Evolutionary conservation across 139 green algal genomes (phyloP).

Genomic region (Tetradesmus lagerheimii): DNA sequence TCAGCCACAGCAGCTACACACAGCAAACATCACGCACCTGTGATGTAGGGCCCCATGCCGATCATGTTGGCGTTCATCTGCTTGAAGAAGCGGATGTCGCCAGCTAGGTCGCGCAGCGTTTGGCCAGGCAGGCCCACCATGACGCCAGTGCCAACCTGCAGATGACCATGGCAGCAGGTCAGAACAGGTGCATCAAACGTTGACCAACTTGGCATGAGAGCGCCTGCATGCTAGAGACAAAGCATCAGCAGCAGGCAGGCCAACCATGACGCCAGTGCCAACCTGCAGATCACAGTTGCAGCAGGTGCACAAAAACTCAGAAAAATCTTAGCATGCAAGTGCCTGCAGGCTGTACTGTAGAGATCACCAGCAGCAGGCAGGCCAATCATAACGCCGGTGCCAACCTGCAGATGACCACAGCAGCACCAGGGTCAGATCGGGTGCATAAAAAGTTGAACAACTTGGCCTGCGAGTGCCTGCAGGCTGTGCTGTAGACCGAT

Average conservation of each 20-base stretch:
- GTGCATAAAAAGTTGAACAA: not conserved
- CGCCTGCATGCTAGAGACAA: no score
- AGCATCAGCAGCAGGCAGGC: no score
- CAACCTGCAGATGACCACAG: conserved; percentile 47
- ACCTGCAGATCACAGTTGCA: conserved; percentile 40
- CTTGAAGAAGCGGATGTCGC: conserved; percentile 75
- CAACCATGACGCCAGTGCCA: conserved; percentile 78
- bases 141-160: conserved; percentile 70
- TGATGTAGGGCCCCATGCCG: conserved; percentile 54
- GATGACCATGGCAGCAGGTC: not conserved
- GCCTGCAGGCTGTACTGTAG: no score
- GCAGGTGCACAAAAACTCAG: no score
- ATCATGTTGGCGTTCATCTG: conserved; percentile 76
- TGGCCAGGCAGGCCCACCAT: conserved; percentile 82
- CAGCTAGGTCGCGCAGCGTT: conserved; percentile 72
- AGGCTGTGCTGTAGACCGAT: no score
- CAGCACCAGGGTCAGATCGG: not conserved
- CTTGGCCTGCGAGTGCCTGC: no score
- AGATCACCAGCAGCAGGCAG: no score
- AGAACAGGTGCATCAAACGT: not conserved
- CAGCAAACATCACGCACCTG: no score
- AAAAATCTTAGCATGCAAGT: no score
- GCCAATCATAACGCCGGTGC: conserved; percentile 79
- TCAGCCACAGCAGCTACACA: no score
- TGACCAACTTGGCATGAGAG: no score